These are phyloP conservation scores for Taphrina communis DNA, from an alignment of 1,139 yeast genomes.

Conservation along the genomic window DNA sequence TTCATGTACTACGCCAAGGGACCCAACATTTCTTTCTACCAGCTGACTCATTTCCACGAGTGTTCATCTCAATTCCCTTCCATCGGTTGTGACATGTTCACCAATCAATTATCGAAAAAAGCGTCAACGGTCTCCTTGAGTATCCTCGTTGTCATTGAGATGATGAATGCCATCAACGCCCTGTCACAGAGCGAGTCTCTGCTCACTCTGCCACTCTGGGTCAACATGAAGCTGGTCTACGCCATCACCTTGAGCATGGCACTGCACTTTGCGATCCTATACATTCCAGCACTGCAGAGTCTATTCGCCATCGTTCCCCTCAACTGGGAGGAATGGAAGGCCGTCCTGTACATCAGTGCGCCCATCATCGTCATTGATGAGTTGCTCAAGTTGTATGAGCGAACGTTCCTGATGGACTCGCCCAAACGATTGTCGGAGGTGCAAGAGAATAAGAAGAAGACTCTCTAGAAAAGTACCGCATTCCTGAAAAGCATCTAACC, in stretches of 20 bases:
- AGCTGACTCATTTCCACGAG: constrained; percentile 53
- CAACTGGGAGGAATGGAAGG: constrained; percentile 52
- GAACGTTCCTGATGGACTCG: constrained; percentile 44
- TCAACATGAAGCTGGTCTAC: constrained; percentile 52
- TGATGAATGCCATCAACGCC: constrained; percentile 56
- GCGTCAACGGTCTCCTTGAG: constrained; percentile 56
- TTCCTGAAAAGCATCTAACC: too few species aligned
- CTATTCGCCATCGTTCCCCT: constrained; percentile 53
- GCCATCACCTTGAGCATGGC: constrained; percentile 53
- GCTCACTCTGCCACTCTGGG: constrained; percentile 54
- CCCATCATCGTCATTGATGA: constrained; percentile 55
- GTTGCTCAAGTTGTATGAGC: constrained; percentile 52
- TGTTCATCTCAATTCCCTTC: constrained; percentile 51
- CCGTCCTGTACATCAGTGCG: constrained; percentile 51
- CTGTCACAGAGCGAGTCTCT: constrained; percentile 54
- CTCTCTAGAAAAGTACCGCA: too few species aligned
- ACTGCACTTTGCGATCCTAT: constrained; percentile 52
- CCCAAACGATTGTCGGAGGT: background rate
- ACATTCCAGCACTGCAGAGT: constrained; percentile 51
- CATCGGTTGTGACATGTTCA: constrained; percentile 53
- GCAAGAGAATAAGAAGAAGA: background rate
- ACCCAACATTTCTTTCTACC: constrained; percentile 52
- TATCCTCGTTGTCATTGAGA: constrained; percentile 54
- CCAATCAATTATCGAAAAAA: constrained; percentile 48
- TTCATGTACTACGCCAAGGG: constrained; percentile 52